Evolutionary conservation across 2,329 filamentous ascomycete species (phyloP).

Genomic region (Lecanosticta acicola): DNA sequence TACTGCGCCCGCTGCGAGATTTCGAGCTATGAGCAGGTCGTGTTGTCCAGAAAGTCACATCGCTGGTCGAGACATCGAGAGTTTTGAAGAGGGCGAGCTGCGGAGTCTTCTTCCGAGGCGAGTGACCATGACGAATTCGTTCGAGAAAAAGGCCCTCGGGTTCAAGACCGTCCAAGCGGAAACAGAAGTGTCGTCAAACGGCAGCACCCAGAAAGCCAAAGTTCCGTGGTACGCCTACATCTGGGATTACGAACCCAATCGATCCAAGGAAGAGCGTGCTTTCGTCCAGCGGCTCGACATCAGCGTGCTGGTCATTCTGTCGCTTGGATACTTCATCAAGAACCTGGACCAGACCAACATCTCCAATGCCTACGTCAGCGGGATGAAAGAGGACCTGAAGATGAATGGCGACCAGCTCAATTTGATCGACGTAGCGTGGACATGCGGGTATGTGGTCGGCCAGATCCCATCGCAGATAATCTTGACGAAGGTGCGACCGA

Average conservation of each 20-base stretch:
- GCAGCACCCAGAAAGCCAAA: conserved; percentile 3
- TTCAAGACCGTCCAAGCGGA: not conserved
- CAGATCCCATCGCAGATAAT: conserved; percentile 34
- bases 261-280: conserved; percentile 18
- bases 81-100: not conserved
- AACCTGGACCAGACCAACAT: conserved; percentile 34
- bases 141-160: not conserved
- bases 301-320: conserved; percentile 45
- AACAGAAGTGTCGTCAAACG: not conserved
- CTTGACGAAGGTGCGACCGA: conserved; percentile 45
- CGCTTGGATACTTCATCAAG: conserved; percentile 49
- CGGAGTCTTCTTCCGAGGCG: not conserved
- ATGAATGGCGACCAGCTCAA: conserved; percentile 53
- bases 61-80: not conserved
- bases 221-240: conserved; percentile 35
- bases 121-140: not conserved
- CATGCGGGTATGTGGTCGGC: conserved; percentile 47
- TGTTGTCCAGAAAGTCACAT: not conserved
- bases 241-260: conserved; percentile 48
- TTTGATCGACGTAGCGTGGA: conserved; percentile 53
- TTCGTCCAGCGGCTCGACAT: conserved; percentile 36
- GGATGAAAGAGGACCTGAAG: conserved; percentile 49
- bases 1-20: too few species aligned
- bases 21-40: too few species aligned
- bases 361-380: conserved; percentile 43